Percentiles rank a stretch among this genome's conserved stretches.
phyloP scores from a whole-genome alignment of 345 rosid genomes.

The Citrus trifoliata region DNA sequence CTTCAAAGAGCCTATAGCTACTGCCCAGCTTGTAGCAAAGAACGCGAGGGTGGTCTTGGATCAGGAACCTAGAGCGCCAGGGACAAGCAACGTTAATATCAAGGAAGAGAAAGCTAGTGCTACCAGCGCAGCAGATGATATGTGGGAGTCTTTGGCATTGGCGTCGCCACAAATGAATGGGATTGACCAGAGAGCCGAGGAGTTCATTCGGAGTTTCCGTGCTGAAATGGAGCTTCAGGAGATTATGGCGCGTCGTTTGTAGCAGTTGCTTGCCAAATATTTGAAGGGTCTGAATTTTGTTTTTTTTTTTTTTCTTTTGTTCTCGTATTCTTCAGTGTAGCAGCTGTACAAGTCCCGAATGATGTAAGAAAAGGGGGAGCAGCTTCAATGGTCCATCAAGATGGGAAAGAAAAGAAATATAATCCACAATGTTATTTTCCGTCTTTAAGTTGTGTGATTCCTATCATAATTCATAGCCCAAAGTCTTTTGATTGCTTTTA shows the following conservation, averaged over 20 bases:
- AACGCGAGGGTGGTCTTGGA: slow-evolving; percentile 1
- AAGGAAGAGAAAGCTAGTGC: neutral
- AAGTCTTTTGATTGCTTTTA: no score
- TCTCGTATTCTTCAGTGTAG: no score
- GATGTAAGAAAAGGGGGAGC: neutral
- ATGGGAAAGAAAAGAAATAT: neutral
- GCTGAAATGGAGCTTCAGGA: slow-evolving; percentile 54
- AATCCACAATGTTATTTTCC: no score
- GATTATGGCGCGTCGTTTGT: slow-evolving; percentile 36
- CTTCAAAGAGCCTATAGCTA: slow-evolving; percentile 25
- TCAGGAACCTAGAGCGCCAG: neutral
- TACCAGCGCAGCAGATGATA: slow-evolving; percentile 20
- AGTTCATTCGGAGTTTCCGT: slow-evolving; percentile 55
- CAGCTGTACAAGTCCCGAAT: neutral
- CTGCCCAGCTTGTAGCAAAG: slow-evolving; percentile 9
- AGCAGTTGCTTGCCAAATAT: neutral
- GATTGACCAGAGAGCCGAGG: slow-evolving; percentile 76
- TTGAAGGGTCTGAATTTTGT: neutral
- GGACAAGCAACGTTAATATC: neutral
- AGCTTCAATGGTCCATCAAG: neutral
- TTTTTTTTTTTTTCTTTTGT: neutral
- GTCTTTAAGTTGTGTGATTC: no score
- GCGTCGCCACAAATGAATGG: slow-evolving; percentile 50
- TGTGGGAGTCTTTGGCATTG: slow-evolving; percentile 47
- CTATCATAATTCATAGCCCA: no score